Conservation (phyloP, 73 alveolate genomes). For the Durusdinium trenchii region DNA sequence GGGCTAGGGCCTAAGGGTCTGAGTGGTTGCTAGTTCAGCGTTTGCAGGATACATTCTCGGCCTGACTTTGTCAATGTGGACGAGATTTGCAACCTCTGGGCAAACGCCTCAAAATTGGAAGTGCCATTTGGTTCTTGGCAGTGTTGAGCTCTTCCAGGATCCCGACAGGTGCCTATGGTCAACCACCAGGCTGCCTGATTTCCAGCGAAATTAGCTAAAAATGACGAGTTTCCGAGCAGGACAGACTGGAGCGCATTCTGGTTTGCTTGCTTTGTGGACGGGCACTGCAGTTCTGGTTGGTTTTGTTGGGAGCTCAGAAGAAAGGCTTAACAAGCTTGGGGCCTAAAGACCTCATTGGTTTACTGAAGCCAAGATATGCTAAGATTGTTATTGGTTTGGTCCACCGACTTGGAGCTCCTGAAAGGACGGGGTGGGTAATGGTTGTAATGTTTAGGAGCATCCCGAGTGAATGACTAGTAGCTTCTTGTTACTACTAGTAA, state of each 20-base stretch:
- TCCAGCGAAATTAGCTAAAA: too few species aligned
- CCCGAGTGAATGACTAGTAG: too few species aligned
- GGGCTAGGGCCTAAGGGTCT: too few species aligned
- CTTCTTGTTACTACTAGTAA: too few species aligned
- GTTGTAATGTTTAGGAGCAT: background rate
- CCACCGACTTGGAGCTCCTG: constrained; percentile 67
- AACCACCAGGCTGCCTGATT: constrained; percentile 20
- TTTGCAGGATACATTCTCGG: constrained; percentile 82
- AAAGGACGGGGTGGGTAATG: background rate
- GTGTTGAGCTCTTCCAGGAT: constrained; percentile 10
- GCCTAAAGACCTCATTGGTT: background rate
- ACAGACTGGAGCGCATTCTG: constrained; percentile 32
- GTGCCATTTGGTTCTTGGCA: background rate
- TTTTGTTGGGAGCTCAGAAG: constrained; percentile 16
- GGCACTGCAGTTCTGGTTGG: constrained; percentile 14
- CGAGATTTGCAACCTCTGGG: constrained; percentile 66
- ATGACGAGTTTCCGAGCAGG: too few species aligned
- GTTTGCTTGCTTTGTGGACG: constrained; percentile 70
- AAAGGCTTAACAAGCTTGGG: background rate
- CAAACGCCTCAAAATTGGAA: background rate
- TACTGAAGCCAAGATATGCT: background rate
- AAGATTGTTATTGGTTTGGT: constrained; percentile 71
- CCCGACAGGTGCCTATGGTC: constrained; percentile 62
- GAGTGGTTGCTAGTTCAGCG: too few species aligned
- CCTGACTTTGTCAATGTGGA: constrained; percentile 81